Percentiles rank a stretch among this genome's conserved stretches.
Evolutionary conservation across 78 protist genomes (phyloP).

Genomic region (Dictyostelium capitatum): DNA sequence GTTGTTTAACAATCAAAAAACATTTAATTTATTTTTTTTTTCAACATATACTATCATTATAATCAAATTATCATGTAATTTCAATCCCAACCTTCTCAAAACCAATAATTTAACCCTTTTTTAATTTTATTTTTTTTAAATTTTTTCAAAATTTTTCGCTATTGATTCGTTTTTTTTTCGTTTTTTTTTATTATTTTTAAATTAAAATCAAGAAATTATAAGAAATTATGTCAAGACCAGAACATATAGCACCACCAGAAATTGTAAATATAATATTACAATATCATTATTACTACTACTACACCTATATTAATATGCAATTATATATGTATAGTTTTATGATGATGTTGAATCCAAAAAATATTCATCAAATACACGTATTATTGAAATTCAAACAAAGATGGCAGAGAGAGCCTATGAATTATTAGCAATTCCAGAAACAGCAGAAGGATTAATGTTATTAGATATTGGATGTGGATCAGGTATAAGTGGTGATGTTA

Average conservation of each 20-base stretch:
- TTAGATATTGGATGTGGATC: constrained; percentile 98
- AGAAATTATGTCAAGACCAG: constrained; percentile 76
- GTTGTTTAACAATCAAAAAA: no score
- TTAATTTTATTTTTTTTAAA: no score
- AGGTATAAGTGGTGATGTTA: constrained; percentile 93
- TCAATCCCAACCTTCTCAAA: no score
- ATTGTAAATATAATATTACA: constrained; percentile 49
- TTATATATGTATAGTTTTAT: constrained; percentile 54
- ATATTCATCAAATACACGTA: constrained; percentile 88
- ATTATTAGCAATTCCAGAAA: constrained; percentile 87
- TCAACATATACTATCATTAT: no score
- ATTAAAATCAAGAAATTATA: no score
- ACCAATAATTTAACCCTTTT: no score
- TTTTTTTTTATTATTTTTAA: no score
- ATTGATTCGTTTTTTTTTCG: no score
- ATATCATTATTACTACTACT: not conserved
- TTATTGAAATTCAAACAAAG: constrained; percentile 92
- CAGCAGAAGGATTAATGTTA: constrained; percentile 60
- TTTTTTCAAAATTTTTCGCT: no score
- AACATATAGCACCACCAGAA: constrained; percentile 87
- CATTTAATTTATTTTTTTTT: no score
- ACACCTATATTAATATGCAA: not conserved
- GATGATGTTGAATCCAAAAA: constrained; percentile 78
- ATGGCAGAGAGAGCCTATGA: constrained; percentile 97
- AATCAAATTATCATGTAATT: no score